A percentile compares a stretch with the other conserved stretches of the same genome.
Conservation (phyloP, 768 basidiomycete species). For the Dacryopinax primogenitus region DNA sequence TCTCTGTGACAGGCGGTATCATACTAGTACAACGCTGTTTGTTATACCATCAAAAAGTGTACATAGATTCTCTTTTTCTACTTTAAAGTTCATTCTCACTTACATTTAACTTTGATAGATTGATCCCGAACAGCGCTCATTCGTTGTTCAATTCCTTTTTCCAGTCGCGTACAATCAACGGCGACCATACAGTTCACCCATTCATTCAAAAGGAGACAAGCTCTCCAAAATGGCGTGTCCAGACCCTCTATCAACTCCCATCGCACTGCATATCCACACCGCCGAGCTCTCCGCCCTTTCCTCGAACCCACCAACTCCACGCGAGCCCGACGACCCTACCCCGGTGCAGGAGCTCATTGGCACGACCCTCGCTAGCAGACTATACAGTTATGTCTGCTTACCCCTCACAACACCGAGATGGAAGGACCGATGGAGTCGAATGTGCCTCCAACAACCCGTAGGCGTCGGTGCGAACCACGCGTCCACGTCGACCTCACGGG, state of each 20-base stretch:
- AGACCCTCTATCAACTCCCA: slow-evolving; percentile 12
- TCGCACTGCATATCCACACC: slow-evolving; percentile 20
- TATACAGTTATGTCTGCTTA: slow-evolving; percentile 59
- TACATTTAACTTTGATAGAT: too few relatives aligned
- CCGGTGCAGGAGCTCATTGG: slow-evolving; percentile 25
- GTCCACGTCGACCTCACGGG: background rate
- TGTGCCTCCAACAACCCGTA: slow-evolving; percentile 45
- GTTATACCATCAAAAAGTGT: too few relatives aligned
- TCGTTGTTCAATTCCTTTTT: too few relatives aligned
- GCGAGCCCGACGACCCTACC: slow-evolving; percentile 24
- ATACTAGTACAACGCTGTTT: too few relatives aligned
- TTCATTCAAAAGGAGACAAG: background rate
- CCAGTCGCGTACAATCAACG: too few relatives aligned
- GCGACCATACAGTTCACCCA: too few relatives aligned
- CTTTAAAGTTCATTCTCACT: too few relatives aligned
- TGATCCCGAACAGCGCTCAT: too few relatives aligned
- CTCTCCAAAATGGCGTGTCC: background rate
- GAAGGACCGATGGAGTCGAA: slow-evolving; percentile 74
- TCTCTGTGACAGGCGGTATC: too few relatives aligned
- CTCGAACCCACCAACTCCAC: background rate
- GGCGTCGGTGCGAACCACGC: background rate
- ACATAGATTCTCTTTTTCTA: too few relatives aligned
- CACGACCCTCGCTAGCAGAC: slow-evolving; percentile 1
- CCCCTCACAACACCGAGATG: slow-evolving; percentile 85
- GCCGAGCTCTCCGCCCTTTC: slow-evolving; percentile 15